Conservation (phyloP, 2,329 filamentous ascomycete species). For the Davidsoniella virescens region DNA sequence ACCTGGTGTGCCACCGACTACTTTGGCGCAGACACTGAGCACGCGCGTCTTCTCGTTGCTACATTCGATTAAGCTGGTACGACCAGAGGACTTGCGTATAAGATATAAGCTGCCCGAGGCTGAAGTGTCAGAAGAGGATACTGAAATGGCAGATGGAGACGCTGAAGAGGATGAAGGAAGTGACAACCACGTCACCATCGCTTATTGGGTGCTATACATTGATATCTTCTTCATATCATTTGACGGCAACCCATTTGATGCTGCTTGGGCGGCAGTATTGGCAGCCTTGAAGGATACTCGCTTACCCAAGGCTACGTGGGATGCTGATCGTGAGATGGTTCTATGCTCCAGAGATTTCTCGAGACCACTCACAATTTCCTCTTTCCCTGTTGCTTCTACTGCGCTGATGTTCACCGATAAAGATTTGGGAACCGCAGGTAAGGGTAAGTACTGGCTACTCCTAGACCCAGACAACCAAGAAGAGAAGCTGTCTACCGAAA, state of each 20-base stretch:
- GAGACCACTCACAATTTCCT: constrained; percentile 40
- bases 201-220: constrained; percentile 90
- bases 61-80: constrained; percentile 52
- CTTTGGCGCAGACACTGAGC: constrained; percentile 69
- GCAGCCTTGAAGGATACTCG: constrained; percentile 65
- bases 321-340: constrained; percentile 62
- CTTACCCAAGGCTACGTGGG: constrained; percentile 68
- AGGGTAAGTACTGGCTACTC: constrained; percentile 53
- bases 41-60: constrained; percentile 64
- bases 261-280: constrained; percentile 70
- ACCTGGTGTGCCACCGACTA: constrained; percentile 65
- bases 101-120: constrained; percentile 34
- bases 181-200: constrained; percentile 42
- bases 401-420: constrained; percentile 58
- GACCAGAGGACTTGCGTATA: constrained; percentile 55
- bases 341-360: constrained; percentile 51
- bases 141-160: constrained; percentile 23
- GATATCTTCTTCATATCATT: constrained; percentile 90
- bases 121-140: constrained; percentile 31
- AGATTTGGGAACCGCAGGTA: constrained; percentile 11
- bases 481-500: constrained; percentile 69
- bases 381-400: constrained; percentile 59
- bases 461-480: constrained; percentile 83
- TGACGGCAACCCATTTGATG: constrained; percentile 83
- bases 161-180: constrained; percentile 22